These are phyloP conservation scores for Rhizopogon rudus DNA, from an alignment of 768 basidiomycete species.

Conservation along the genomic window DNA sequence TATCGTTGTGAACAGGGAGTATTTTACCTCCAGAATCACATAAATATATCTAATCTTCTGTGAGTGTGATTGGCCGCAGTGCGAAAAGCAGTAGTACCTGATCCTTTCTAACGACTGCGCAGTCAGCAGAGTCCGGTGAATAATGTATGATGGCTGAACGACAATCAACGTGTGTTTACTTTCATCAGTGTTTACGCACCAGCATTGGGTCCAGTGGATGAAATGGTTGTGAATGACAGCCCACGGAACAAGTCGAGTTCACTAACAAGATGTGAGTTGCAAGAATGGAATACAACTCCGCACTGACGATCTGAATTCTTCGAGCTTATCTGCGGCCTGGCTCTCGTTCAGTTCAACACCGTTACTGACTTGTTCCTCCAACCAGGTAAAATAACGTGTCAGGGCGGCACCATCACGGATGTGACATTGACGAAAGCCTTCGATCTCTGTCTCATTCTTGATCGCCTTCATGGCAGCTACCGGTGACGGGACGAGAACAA, in stretches of 20 bases:
- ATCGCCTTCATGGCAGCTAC: conserved; percentile 76
- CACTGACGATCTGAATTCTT: conserved; percentile 78
- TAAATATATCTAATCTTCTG: conserved; percentile 50
- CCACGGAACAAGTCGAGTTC: conserved; percentile 80
- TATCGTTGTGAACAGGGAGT: not conserved
- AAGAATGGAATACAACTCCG: not conserved
- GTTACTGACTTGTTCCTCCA: conserved; percentile 73
- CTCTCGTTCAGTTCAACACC: conserved; percentile 69
- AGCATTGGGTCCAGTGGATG: conserved; percentile 87
- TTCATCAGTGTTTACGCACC: conserved; percentile 41
- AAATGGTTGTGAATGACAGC: conserved; percentile 89
- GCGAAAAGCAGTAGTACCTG: conserved; percentile 38
- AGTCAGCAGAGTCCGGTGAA: conserved; percentile 67
- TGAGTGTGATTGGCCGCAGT: conserved; percentile 19
- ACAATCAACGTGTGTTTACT: not conserved
- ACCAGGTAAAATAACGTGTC: conserved; percentile 89
- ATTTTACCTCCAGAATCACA: conserved; percentile 81
- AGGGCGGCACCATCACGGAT: conserved; percentile 89
- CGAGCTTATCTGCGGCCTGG: conserved; percentile 73
- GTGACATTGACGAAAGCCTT: conserved; percentile 86
- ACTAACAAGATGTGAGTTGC: conserved; percentile 31
- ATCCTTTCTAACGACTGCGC: conserved; percentile 70
- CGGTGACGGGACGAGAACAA: conserved; percentile 61
- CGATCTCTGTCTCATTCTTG: conserved; percentile 77
- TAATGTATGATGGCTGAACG: conserved; percentile 88